These are phyloP conservation scores for Macrophomina tecta DNA, from an alignment of 2,329 filamentous ascomycete genomes.

Conservation along the genomic window DNA sequence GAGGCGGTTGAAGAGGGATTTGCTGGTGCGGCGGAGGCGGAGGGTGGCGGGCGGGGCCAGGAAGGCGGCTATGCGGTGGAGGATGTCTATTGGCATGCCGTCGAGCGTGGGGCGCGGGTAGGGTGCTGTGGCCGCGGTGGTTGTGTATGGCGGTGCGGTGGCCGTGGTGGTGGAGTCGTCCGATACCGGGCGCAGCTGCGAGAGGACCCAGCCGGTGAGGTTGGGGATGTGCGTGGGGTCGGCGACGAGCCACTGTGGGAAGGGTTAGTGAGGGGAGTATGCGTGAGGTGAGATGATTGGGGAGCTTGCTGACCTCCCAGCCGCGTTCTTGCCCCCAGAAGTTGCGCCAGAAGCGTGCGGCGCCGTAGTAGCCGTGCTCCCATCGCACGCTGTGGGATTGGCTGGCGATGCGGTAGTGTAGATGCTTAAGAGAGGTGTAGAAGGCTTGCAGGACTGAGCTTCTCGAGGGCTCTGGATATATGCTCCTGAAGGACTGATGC, in stretches of 20 bases:
- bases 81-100: conserved; percentile 17
- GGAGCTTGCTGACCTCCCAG: conserved; percentile 4
- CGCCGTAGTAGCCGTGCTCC: conserved; percentile 24
- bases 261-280: neutral
- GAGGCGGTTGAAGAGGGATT: neutral
- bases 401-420: conserved; percentile 15
- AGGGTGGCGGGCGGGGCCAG: neutral
- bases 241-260: conserved; percentile 19
- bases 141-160: neutral
- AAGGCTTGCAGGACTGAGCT: neutral
- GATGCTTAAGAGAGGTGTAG: neutral
- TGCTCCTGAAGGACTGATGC: neutral
- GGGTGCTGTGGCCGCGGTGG: neutral
- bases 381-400: conserved; percentile 3
- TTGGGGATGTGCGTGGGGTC: conserved; percentile 10
- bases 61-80: conserved; percentile 1
- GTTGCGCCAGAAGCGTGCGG: conserved; percentile 13
- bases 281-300: neutral
- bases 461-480: neutral
- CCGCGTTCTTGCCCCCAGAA: conserved; percentile 13
- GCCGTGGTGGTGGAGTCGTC: neutral
- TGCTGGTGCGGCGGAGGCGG: conserved; percentile 8
- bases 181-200: conserved; percentile 9
- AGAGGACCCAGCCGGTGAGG: conserved; percentile 14
- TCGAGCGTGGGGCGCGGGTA: conserved; percentile 19